Evolutionary conservation across 345 rosid species (phyloP).

Genomic region (Clarkia xantiana): DNA sequence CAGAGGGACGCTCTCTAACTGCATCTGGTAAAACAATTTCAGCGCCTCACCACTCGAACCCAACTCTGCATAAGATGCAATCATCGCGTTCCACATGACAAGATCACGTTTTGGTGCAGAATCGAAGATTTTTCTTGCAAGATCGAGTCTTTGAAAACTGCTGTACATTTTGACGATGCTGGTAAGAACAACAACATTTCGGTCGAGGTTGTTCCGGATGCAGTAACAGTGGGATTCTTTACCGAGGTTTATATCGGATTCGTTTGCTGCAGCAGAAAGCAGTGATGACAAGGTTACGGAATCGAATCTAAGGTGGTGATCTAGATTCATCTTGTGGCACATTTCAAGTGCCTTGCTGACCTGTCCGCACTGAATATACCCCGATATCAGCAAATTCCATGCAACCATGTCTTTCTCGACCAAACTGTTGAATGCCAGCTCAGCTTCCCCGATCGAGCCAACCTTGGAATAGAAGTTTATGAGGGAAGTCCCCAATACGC

Average conservation of each 20-base stretch:
- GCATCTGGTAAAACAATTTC: conserved; percentile 66
- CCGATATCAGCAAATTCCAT: conserved; percentile 69
- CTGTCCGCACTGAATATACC: conserved; percentile 35
- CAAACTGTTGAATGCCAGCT: conserved; percentile 40
- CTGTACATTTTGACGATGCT: conserved; percentile 45
- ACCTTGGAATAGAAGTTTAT: conserved; percentile 62
- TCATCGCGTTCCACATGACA: conserved; percentile 47
- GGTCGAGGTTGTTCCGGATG: conserved; percentile 39
- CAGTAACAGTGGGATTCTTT: conserved; percentile 53
- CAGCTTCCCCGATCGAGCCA: conserved; percentile 53
- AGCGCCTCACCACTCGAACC: conserved; percentile 43
- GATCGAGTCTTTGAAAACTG: conserved; percentile 36
- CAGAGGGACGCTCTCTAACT: conserved; percentile 45
- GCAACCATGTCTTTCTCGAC: conserved; percentile 47
- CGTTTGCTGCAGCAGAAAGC: conserved; percentile 40
- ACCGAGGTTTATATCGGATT: conserved; percentile 29
- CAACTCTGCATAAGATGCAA: conserved; percentile 49
- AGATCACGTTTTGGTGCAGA: conserved; percentile 29
- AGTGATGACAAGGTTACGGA: conserved; percentile 50
- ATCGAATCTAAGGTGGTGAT: conserved; percentile 39
- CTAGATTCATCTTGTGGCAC: conserved; percentile 38
- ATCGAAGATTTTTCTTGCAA: conserved; percentile 39
- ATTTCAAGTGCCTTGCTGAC: conserved; percentile 33
- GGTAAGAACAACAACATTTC: conserved; percentile 40
- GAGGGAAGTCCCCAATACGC: conserved; percentile 48